Evolutionary conservation across 2,329 filamentous ascomycete species (phyloP).

Genomic region (Nemania abortiva): DNA sequence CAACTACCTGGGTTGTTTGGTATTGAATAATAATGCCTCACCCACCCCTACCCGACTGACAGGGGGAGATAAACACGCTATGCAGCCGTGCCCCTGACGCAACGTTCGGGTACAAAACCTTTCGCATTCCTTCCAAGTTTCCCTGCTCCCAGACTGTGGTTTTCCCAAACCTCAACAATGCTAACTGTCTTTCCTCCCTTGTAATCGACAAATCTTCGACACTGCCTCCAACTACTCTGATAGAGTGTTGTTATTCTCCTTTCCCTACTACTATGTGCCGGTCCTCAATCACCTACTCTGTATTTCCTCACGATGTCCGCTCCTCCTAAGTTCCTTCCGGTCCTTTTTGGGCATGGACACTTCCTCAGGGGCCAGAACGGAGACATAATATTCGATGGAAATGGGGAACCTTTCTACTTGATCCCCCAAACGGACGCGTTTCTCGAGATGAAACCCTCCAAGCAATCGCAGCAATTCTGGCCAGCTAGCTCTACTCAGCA

Average conservation of each 20-base stretch:
- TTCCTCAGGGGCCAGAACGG: slow-evolving; percentile 18
- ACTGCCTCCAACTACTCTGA: neutral
- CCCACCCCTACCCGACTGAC: too few relatives aligned
- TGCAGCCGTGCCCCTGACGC: too few relatives aligned
- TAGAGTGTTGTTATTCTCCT: neutral
- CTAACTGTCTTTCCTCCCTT: neutral
- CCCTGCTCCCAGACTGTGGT: neutral
- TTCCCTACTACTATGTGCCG: neutral
- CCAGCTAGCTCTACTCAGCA: neutral
- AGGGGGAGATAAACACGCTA: too few relatives aligned
- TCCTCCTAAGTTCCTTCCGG: slow-evolving; percentile 25
- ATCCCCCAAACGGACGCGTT: slow-evolving; percentile 23
- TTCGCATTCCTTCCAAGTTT: neutral
- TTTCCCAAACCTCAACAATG: neutral
- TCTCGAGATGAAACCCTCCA: slow-evolving; percentile 25
- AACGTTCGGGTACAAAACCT: too few relatives aligned
- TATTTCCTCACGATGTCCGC: neutral
- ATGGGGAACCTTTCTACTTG: slow-evolving; percentile 11
- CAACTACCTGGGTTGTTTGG: neutral
- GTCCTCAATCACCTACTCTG: neutral
- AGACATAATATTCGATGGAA: neutral
- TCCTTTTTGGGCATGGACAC: slow-evolving; percentile 32
- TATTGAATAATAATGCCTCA: neutral
- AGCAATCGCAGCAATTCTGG: slow-evolving; percentile 30
- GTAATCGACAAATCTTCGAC: neutral